Conservation (phyloP, 2,329 filamentous ascomycete species). For the Talaromyces pinophilus region DNA sequence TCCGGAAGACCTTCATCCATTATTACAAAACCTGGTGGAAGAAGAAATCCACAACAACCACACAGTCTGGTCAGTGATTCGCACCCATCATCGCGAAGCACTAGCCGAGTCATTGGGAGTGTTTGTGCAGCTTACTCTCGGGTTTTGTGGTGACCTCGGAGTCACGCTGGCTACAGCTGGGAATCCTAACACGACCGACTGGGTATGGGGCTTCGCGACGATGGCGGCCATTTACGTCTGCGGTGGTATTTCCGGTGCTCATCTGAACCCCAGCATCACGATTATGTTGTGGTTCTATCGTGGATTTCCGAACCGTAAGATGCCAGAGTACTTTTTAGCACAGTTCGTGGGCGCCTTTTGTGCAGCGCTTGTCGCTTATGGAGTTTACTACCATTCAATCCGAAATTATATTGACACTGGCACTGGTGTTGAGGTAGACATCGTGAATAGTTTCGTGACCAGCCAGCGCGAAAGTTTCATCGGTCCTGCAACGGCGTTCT, state of each 20-base stretch:
- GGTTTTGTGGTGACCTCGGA: slow-evolving; percentile 53
- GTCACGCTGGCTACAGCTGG: slow-evolving; percentile 43
- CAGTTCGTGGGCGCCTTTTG: slow-evolving; percentile 57
- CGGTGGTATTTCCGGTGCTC: slow-evolving; percentile 51
- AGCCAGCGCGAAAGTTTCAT: slow-evolving; percentile 46
- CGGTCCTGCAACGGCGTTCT: slow-evolving; percentile 44
- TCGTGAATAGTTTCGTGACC: slow-evolving; percentile 49
- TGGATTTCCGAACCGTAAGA: slow-evolving; percentile 55
- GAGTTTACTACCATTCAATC: slow-evolving; percentile 42
- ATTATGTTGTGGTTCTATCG: slow-evolving; percentile 52
- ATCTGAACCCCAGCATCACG: slow-evolving; percentile 50
- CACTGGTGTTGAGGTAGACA: slow-evolving; percentile 30
- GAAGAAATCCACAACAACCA: slow-evolving; percentile 54
- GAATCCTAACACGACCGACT: slow-evolving; percentile 48
- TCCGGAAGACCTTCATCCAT: slow-evolving; percentile 48
- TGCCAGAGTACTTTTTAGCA: slow-evolving; percentile 53
- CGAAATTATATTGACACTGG: slow-evolving; percentile 29
- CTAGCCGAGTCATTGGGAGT: slow-evolving; percentile 57
- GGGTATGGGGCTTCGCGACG: slow-evolving; percentile 57
- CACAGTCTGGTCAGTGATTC: slow-evolving; percentile 52
- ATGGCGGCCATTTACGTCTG: slow-evolving; percentile 55
- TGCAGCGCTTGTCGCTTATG: slow-evolving; percentile 51
- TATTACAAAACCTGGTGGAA: slow-evolving; percentile 46
- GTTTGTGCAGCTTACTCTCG: slow-evolving; percentile 45
- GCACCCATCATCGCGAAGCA: slow-evolving; percentile 55